Base-by-base conservation (phyloP, 441 rosid species). In the Pelargonium citronellum region DNA sequence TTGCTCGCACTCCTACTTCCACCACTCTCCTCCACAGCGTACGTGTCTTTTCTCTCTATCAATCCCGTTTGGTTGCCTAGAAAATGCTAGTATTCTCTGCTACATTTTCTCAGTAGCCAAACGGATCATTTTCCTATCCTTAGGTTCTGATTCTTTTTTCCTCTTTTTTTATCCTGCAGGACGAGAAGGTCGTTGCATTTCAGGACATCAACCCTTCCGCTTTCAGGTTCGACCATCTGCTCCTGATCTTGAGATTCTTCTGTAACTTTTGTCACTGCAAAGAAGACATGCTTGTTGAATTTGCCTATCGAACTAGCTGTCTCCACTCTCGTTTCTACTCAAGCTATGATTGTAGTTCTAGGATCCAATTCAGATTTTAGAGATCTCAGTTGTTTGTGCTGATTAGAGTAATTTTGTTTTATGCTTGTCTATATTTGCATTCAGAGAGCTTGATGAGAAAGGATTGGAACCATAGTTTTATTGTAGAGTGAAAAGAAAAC, bases 151-250 rank as follows among this genome's bases (percentile, higher is more conserved):
- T 65, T 74, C 61, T 13, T 13, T 58, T 68, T 16, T 2, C 30
- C 2, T 24, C 2, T 24, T 1, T 24, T 41, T 22, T 22, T 22
- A 8, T 24, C 69, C 41, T 62, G 77, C 87, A 91, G 97, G 96
- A 91, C 76, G 90, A 86, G 13, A 91, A 82, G 71, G 94, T 94
- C 66, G 77, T 91, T 44, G 97, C 97, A 24, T 91, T 94, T 81
- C 89, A 82, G 71, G 99, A 91, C 69, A 85, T 91, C 79, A 90
- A 80, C 19, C 97, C 97, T n/a, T 73, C 97, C 7, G 94, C 99
- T 3, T 85, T 76, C 83, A 89, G 97, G 97, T 94, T 80, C 47
- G 16, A 44, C 37, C 46, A 1, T 30, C 55, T 37, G 15, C 22
- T 24, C 22, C 53, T 17, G 66, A 57, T 55, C 64, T 58, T 13